Evolutionary conservation across 768 basidiomycete genomes (phyloP).

Genomic region (Filobasidium wieringae): DNA sequence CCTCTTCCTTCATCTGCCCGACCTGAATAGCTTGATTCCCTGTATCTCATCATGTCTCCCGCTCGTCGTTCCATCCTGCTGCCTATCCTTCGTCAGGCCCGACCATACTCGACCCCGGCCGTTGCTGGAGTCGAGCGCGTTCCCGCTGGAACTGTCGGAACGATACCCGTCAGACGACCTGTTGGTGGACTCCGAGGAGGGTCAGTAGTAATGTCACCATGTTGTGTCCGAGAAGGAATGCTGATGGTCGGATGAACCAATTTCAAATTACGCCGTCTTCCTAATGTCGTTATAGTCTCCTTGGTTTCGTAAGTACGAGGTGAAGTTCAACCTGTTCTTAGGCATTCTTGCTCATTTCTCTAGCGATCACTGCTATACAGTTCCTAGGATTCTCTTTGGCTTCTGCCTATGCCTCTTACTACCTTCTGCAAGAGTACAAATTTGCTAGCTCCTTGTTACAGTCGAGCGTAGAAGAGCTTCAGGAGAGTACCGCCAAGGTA

Average conservation of each 20-base stretch:
- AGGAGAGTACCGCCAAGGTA: conserved; percentile 71
- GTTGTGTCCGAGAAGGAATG: too few relatives aligned
- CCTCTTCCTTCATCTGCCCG: too few relatives aligned
- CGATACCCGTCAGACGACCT: conserved; percentile 18
- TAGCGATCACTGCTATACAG: conserved; percentile 8
- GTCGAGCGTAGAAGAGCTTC: conserved; percentile 74
- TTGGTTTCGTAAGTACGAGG: conserved; percentile 25
- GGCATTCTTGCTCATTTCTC: background rate
- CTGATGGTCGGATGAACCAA: too few relatives aligned
- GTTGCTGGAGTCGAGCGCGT: background rate
- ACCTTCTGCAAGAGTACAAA: conserved; percentile 82
- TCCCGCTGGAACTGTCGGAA: conserved; percentile 20
- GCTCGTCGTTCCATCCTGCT: background rate
- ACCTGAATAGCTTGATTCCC: background rate
- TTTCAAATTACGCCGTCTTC: too few relatives aligned
- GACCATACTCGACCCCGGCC: background rate
- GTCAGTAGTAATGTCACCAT: conserved; percentile 14
- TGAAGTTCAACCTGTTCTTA: background rate
- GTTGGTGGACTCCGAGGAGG: conserved; percentile 29
- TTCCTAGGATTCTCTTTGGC: conserved; percentile 82
- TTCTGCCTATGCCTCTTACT: conserved; percentile 72
- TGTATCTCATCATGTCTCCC: background rate
- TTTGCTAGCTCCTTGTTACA: conserved; percentile 74
- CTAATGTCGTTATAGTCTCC: conserved; percentile 14
- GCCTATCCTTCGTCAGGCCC: background rate